Evolutionary conservation across 306 rosid species (phyloP), one percentile per base, ranked within the genome.

Genomic region (Gastrolobium bilobum): DNA sequence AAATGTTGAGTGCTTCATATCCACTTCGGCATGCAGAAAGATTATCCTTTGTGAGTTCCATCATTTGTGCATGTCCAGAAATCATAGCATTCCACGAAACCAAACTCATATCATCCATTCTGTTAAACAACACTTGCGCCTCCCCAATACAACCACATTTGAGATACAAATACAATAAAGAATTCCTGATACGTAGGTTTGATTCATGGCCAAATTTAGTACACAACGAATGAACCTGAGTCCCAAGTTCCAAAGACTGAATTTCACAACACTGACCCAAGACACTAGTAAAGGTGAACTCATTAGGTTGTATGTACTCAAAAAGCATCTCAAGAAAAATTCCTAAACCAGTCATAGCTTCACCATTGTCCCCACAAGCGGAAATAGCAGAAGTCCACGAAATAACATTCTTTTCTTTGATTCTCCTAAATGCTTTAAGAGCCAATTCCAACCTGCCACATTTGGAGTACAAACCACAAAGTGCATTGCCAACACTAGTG

Each of bases 21-120:
- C 97, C 99, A 67, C 82, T 85, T 59, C 42, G 83, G 76, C 83
- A 73, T 4, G 87, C 87, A 35, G 91, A 82, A 82, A 94, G 82
- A 87, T 87, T 86, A 78, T 87, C 91, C 52, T 53, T 85, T 73
- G 84, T 83, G 68, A 61, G 78, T 39, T 90, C 93, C 91, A 91
- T 91, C 86, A 88, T 85, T 78, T 92, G 90, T 38, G 90, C 88
- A 54, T 87, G 88, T 9, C 97, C 98, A 6, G 98, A 90, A 79
- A 95, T 92, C 97, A 92, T 90, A 4, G 94, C 88, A 76, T 95
- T 95, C 98, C 99, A 92, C 30, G 98, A 84, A 63, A 95, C 83
- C 91, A 92, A 85, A 84, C 76, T 87, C 33, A 37, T 44, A 61
- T 60, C 76, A 66, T 81, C 87, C 91, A 80, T 87, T 78, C 86